Conservation (phyloP, 257 asterid genomes). For the Solanum chaucha region DNA sequence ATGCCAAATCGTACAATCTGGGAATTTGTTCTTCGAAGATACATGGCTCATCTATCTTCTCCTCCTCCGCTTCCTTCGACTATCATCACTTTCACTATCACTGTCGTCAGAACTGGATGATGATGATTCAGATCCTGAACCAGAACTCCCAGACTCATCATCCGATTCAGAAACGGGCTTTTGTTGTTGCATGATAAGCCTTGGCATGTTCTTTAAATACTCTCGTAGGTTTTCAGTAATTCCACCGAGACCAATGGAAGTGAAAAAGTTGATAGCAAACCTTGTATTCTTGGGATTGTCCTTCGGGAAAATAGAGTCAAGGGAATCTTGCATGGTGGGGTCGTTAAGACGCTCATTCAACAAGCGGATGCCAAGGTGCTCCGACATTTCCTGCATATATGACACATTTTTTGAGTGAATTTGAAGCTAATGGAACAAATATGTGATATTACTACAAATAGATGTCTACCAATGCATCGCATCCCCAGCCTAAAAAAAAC, state of each 20-base stretch:
- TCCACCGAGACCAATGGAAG: constrained; percentile 88
- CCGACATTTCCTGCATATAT: constrained; percentile 58
- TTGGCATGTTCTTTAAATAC: constrained; percentile 81
- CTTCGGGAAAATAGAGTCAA: constrained; percentile 69
- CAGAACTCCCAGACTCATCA: constrained; percentile 39
- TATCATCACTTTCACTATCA: constrained; percentile 10
- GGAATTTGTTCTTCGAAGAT: background rate
- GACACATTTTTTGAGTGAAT: background rate
- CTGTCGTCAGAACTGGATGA: constrained; percentile 35
- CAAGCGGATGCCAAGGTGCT: constrained; percentile 77
- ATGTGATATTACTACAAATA: background rate
- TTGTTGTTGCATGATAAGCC: constrained; percentile 88
- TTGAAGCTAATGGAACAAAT: background rate
- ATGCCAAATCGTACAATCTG: background rate
- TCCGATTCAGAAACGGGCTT: constrained; percentile 48
- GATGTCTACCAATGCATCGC: background rate
- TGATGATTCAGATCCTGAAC: constrained; percentile 23
- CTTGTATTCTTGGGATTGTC: constrained; percentile 78
- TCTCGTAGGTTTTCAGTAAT: constrained; percentile 76
- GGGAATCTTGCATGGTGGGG: constrained; percentile 74
- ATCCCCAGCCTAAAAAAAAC: background rate
- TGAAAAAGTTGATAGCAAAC: constrained; percentile 81
- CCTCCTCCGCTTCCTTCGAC: constrained; percentile 19
- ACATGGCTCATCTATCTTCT: constrained; percentile 1
- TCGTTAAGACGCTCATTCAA: constrained; percentile 79